phyloP scores from a whole-genome alignment of 805 yeast species.

The Wickerhamiella lipophila region DNA sequence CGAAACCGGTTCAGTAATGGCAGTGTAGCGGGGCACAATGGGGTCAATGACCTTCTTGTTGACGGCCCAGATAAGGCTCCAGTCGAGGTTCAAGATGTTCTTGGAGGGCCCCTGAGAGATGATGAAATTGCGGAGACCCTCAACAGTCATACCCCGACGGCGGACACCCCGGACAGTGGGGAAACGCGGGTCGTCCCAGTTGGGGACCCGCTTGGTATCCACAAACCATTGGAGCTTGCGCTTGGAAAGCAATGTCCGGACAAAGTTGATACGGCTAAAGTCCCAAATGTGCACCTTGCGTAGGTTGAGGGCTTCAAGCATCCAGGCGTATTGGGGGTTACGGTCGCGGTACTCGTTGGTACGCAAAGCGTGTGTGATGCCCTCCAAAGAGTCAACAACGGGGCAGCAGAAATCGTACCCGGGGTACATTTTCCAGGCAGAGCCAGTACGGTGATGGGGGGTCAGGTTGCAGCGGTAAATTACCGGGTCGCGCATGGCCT shows the following conservation, averaged over 20 bases:
- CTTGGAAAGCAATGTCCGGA: conserved; percentile 88
- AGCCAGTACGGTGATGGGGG: conserved; percentile 95
- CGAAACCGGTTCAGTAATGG: conserved; percentile 55
- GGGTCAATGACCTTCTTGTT: conserved; percentile 97
- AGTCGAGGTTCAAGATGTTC: conserved; percentile 91
- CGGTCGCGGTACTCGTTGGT: conserved; percentile 98
- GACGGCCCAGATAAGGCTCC: conserved; percentile 96
- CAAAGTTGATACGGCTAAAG: conserved; percentile 92
- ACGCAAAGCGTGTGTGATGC: conserved; percentile 95
- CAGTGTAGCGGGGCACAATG: conserved; percentile 88
- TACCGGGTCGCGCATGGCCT: conserved; percentile 95
- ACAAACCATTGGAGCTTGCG: conserved; percentile 99
- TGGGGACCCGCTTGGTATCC: conserved; percentile 70
- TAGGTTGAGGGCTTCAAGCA: conserved; percentile 63
- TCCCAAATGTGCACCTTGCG: conserved; percentile 97
- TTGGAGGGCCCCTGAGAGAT: conserved; percentile 96
- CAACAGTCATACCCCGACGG: conserved; percentile 99
- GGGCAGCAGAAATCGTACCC: conserved; percentile 99
- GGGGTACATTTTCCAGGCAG: conserved; percentile 91
- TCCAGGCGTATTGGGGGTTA: conserved; percentile 96
- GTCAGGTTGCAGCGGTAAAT: conserved; percentile 94
- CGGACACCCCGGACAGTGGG: conserved; percentile 99
- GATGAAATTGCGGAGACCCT: conserved; percentile 88
- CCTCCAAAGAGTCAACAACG: conserved; percentile 87
- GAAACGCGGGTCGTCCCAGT: conserved; percentile 99